Conservation (phyloP, 2,329 filamentous ascomycete genomes). For the Helminthosporium solani region DNA sequence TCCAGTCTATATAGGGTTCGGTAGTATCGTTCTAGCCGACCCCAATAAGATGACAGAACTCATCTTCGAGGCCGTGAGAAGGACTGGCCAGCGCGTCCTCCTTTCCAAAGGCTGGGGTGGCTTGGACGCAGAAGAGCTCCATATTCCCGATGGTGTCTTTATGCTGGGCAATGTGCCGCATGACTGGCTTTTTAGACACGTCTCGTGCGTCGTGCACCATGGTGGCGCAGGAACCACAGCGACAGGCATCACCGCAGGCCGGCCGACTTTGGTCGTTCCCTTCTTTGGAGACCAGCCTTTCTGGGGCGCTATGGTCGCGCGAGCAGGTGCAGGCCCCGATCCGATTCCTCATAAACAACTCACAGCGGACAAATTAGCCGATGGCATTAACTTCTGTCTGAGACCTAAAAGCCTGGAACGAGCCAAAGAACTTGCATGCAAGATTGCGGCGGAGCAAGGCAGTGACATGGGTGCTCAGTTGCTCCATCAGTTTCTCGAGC, state of each 20-base stretch:
- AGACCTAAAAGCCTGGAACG: conserved; percentile 39
- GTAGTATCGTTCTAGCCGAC: conserved; percentile 46
- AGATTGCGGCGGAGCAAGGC: conserved; percentile 42
- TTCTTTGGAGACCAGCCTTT: conserved; percentile 61
- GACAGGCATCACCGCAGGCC: conserved; percentile 77
- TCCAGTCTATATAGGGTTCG: conserved; percentile 46
- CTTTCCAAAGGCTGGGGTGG: conserved; percentile 90
- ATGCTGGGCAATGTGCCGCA: conserved; percentile 85
- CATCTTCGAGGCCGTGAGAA: conserved; percentile 46
- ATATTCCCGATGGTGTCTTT: conserved; percentile 71
- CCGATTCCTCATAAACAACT: conserved; percentile 44
- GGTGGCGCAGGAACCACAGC: conserved; percentile 87
- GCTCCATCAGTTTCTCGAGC: conserved; percentile 42
- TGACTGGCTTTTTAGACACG: conserved; percentile 83
- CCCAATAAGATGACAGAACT: conserved; percentile 44
- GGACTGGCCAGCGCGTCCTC: conserved; percentile 70
- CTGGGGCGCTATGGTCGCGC: conserved; percentile 45
- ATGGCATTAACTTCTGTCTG: conserved; percentile 40
- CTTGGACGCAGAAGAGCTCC: conserved; percentile 66
- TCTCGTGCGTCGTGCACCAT: conserved; percentile 82
- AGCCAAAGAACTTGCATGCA: conserved; percentile 39
- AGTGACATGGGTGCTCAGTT: conserved; percentile 39
- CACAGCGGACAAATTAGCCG: conserved; percentile 42
- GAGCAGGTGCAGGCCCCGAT: conserved; percentile 44
- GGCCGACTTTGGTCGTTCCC: conserved; percentile 78